Evolutionary conservation across 2,329 filamentous ascomycete genomes (phyloP).

Genomic region (Scedosporium minutisporum): DNA sequence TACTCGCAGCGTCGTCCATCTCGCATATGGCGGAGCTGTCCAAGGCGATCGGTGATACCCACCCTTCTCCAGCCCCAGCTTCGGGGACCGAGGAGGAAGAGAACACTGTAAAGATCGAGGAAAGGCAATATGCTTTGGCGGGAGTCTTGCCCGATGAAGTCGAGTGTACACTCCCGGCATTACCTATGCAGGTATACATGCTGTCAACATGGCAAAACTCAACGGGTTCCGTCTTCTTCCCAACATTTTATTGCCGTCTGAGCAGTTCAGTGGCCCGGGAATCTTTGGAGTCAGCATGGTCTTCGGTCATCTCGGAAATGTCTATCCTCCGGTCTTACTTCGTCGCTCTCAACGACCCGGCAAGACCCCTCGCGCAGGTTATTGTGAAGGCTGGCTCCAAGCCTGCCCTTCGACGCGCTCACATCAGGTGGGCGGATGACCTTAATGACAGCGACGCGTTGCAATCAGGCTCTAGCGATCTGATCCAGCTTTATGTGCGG

Average conservation of each 20-base stretch:
- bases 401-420: slow-evolving; percentile 16
- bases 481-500: slow-evolving; percentile 7
- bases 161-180: slow-evolving; percentile 54
- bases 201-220: slow-evolving; percentile 66
- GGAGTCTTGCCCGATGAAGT: slow-evolving; percentile 27
- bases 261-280: slow-evolving; percentile 24
- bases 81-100: neutral
- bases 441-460: neutral
- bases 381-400: slow-evolving; percentile 25
- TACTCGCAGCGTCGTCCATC: slow-evolving; percentile 59
- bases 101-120: neutral
- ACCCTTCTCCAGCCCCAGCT: neutral
- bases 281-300: slow-evolving; percentile 51
- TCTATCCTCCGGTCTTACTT: slow-evolving; percentile 64
- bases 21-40: slow-evolving; percentile 45
- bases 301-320: slow-evolving; percentile 39
- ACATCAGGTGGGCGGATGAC: slow-evolving; percentile 1
- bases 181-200: slow-evolving; percentile 74
- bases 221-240: slow-evolving; percentile 59
- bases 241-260: slow-evolving; percentile 56
- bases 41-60: neutral
- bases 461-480: neutral
- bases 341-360: slow-evolving; percentile 34
- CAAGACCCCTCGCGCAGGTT: slow-evolving; percentile 53
- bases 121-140: neutral